Evolutionary conservation across 73 alveolate species (phyloP).

Genomic region (Tetrahymena thermophila): DNA sequence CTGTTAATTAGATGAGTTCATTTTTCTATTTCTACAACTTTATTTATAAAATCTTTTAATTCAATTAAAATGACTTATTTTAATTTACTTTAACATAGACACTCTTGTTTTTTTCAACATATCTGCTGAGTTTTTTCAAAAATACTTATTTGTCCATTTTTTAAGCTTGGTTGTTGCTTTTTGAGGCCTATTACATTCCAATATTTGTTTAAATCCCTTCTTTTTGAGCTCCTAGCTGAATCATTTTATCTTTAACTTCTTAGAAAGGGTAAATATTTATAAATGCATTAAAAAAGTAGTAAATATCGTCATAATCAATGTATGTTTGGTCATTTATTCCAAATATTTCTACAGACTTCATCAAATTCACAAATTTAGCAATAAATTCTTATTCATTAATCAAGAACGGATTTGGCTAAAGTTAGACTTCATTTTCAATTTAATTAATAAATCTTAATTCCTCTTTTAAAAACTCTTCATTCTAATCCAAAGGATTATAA

Average conservation of each 20-base stretch:
- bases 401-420: background rate
- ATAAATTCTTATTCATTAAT: background rate
- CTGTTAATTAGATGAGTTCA: background rate
- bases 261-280: background rate
- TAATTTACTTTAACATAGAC: background rate
- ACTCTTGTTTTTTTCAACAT: background rate
- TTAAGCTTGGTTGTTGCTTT: background rate
- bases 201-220: background rate
- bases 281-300: background rate
- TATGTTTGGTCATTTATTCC: background rate
- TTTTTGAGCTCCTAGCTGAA: background rate
- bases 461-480: background rate
- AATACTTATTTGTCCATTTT: background rate
- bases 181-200: background rate
- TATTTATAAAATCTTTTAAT: background rate
- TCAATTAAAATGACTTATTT: background rate
- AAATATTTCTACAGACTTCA: background rate
- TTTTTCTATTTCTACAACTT: background rate
- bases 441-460: background rate
- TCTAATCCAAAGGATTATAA: background rate
- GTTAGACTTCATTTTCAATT: background rate
- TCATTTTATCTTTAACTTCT: background rate
- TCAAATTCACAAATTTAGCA: background rate
- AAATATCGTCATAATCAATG: background rate
- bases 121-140: background rate